Base-by-base conservation (phyloP, 371 early-diverging fungal species). In the Mucor lusitanicus region DNA sequence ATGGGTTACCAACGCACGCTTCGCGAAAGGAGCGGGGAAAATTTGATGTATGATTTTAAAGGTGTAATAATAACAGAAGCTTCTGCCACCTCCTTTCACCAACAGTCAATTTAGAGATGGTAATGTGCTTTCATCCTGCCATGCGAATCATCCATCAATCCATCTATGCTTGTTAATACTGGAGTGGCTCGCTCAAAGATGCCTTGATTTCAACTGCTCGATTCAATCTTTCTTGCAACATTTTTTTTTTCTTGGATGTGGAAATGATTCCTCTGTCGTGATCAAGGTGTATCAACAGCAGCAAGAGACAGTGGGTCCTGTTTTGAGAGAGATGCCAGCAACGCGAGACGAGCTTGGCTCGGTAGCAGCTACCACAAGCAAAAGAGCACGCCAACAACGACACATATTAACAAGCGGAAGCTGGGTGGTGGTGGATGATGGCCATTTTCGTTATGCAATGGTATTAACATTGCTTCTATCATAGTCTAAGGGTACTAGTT, bases 401-500 rank as follows among this genome's bases (percentile, higher is more conserved):
- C 8, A 53, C 15, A 53, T n/a, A n/a, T 53, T 23, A 53, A 15
- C 53, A 53, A 27, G 53, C 53, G 53, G 27, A 5, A 40, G 5
- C 2, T 35, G 17, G 25, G 25, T 27, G 53, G 13, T 53, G 53
- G 25, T 11, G 27, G 53, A 53, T 53, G 53, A 53, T 53, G 9
- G 53, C 15, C 12, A 25, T 53, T 27, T 53, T 25, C 1, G 17
- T 53, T 27, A 53, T 53, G 53, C 13, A 25, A 25, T 50, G 50
- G 13, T 53, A 53, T 25, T 53, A 53, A 53, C 53, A 53, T 25
- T 53, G 53, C 27, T 21, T 55, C 61, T 50, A 32, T 11, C 21
- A 55, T 82, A 94, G 98, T 92, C 97, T 81, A 99, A 99, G 93
- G 99, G 99, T 94, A 99, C 99, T 81, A 90, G 95, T 79, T 94